Percentiles rank a stretch among this genome's conserved stretches.
Evolutionary conservation across 352 stramenopile genomes (phyloP).

Genomic region (Phytophthora podocarpi): DNA sequence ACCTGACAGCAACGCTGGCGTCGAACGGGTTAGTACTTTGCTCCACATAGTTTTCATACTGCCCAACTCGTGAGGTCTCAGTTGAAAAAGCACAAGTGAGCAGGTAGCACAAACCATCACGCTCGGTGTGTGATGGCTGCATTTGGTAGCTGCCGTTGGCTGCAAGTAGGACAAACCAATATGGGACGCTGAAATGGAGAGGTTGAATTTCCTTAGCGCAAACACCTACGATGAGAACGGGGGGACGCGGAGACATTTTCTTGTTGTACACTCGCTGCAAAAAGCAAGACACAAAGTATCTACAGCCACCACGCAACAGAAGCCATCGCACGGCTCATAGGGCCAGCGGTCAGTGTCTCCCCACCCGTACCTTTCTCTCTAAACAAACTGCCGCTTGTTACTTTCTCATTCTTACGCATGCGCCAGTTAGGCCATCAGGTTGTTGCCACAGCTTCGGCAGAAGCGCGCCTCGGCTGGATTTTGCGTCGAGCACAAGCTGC

Average conservation of each 20-base stretch:
- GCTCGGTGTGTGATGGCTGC: too few species aligned
- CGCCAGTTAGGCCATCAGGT: conserved; percentile 55
- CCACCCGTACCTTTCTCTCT: conserved; percentile 31
- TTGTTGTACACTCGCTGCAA: conserved; percentile 19
- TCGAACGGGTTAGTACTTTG: neutral
- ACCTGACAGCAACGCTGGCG: neutral
- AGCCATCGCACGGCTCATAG: conserved; percentile 31
- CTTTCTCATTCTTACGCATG: conserved; percentile 20
- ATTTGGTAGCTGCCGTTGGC: too few species aligned
- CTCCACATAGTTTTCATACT: conserved; percentile 16
- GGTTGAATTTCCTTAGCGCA: conserved; percentile 38
- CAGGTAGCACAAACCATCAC: neutral
- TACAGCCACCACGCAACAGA: conserved; percentile 27
- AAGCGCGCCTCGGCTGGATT: conserved; percentile 81
- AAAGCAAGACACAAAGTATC: conserved; percentile 20
- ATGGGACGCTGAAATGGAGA: conserved; percentile 28
- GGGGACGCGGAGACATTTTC: conserved; percentile 23
- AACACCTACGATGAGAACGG: conserved; percentile 32
- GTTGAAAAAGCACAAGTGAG: conserved; percentile 20
- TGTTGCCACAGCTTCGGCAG: conserved; percentile 82
- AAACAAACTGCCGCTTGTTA: conserved; percentile 35
- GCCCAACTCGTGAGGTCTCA: neutral
- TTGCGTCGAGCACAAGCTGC: conserved; percentile 70
- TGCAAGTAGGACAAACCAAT: conserved; percentile 5
- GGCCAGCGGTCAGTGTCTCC: conserved; percentile 17